phyloP scores from a whole-genome alignment of 2,329 filamentous ascomycete species.

The Lomentospora prolificans region DNA sequence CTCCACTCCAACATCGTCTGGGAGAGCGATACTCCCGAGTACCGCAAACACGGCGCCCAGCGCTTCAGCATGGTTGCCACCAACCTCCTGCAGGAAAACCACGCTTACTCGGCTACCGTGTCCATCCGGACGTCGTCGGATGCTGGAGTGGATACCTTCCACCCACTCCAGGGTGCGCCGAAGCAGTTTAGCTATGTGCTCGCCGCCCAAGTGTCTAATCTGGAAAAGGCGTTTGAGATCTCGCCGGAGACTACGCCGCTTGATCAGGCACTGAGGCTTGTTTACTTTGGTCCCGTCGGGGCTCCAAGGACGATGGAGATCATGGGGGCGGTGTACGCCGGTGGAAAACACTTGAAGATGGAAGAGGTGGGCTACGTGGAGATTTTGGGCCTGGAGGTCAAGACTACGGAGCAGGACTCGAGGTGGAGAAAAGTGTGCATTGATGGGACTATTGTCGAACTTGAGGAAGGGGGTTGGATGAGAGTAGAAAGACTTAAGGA shows the following conservation, averaged over 20 bases:
- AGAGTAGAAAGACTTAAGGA: conserved; percentile 41
- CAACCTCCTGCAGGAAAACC: conserved; percentile 52
- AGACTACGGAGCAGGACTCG: conserved; percentile 55
- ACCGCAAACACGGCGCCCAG: conserved; percentile 65
- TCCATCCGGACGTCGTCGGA: conserved; percentile 18
- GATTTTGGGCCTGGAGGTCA: conserved; percentile 57
- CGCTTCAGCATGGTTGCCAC: conserved; percentile 79
- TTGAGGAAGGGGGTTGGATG: conserved; percentile 63
- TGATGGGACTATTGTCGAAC: conserved; percentile 77
- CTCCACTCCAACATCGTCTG: conserved; percentile 83
- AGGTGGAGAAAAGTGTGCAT: conserved; percentile 80
- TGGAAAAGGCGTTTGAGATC: conserved; percentile 75
- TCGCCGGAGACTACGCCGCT: conserved; percentile 63
- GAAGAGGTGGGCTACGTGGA: conserved; percentile 61
- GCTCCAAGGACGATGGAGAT: conserved; percentile 63
- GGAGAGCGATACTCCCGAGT: conserved; percentile 77
- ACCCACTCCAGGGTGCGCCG: conserved; percentile 19
- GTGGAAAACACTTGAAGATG: conserved; percentile 45
- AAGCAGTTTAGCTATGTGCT: conserved; percentile 66
- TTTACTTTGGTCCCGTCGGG: conserved; percentile 62
- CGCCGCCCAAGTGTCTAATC: conserved; percentile 64
- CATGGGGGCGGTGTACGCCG: conserved; percentile 57
- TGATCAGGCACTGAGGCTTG: conserved; percentile 59
- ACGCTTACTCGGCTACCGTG: conserved; percentile 38
- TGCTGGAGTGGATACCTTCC: conserved; percentile 10